Base-by-base conservation (phyloP, 495 filamentous ascomycete genomes). In the Xylaria cubensis region DNA sequence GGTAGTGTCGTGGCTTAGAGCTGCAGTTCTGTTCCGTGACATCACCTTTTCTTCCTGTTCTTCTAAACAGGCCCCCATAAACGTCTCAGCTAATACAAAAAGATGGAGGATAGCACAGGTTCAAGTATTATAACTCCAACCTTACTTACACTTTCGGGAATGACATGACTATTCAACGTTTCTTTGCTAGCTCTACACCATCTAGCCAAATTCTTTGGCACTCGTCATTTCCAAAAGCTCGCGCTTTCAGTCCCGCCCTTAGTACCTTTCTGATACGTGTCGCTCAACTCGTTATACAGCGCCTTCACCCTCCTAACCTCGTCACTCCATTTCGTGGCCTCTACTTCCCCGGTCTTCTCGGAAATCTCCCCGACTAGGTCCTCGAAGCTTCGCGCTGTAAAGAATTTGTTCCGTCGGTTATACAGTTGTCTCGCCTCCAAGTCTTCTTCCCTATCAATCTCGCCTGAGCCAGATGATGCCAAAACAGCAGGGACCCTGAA, bases 321-420 rank as follows among this genome's bases (percentile, higher is more conserved):
- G 0, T 17, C 62, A 5, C 5, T 58, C 77, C 73, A 80, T 26
- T 68, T 70, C 26, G 26, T 21, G 34, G 59, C 48, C 51, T 81
- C 79, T 19, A 26, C 71, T 26, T 70, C 75, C 10, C 69, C 69
- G 17, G 48, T 21, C 7, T 65, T 71, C 15, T 77, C 79, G 0
- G 67, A 59, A 13, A 82, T 53, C 39, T 81, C 79, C 1, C 61
- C 53, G 1, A 82, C 65, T 53, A 84, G 50, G 32, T 82, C 80
- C 0, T 67, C 74, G 29, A 83, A 53, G 62, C 82, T 83, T 67
- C 75, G 77, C n/a, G 79, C 79, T 2, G 74, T 75, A 51, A 84
- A 84, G 74, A 83, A 84, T 71, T 81, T 83, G 73, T 84, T 84
- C 26, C 62, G 72, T 4, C 75, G 69, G 61, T 84, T 84, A 62